Evolutionary conservation across 2,329 filamentous ascomycete genomes (phyloP), one percentile per base, ranked within the genome.

Genomic region (Aspergillus quadrilineatus): DNA sequence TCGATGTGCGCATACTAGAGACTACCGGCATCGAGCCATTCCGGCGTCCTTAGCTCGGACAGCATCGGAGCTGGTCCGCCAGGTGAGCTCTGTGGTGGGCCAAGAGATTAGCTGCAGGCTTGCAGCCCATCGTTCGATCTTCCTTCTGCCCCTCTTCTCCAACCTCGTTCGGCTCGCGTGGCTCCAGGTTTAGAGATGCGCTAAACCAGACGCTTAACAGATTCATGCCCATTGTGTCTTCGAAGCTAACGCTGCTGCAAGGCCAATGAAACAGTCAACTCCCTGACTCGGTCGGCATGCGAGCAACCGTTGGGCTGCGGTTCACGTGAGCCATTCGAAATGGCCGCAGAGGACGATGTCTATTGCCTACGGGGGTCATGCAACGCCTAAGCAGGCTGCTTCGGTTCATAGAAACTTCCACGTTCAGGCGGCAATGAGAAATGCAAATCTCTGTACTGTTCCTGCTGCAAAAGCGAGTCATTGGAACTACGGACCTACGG

Each of bases 151-250:
- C 52, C 44, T 58, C 55, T 57, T 58, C 26, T 53, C 46, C 36
- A 53, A 50, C 56, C 53, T 59, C 52, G 53, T 55, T 57, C 56
- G 51, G 58, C 60, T 66, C 58, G 59, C 62, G 63, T 65, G 63
- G 63, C 60, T 62, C 56, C 55, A 63, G 63, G 64, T 62, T 60
- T 60, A 22, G 50, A 60, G 49, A 56, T 37, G 34, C 34, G 34
- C 34, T 14, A 37, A 37, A 1, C 34, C 8, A 37, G 34, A 5
- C 7, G 14, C 34, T 14, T 37, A 14, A 10, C 22, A 22, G 22
- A 22, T 22, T 58, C 56, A 56, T 39, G 48, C 57, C 47, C 42
- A 49, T 57, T 5, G 34, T 37, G 34, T 37, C 10, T 37, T 14
- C 12, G 34, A 9, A 37, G 8, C 8, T 37, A 37, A 12, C 22